These are phyloP conservation scores for Rhynchosporium graminicola DNA, from an alignment of 2,329 filamentous ascomycete genomes.

Conservation along the genomic window DNA sequence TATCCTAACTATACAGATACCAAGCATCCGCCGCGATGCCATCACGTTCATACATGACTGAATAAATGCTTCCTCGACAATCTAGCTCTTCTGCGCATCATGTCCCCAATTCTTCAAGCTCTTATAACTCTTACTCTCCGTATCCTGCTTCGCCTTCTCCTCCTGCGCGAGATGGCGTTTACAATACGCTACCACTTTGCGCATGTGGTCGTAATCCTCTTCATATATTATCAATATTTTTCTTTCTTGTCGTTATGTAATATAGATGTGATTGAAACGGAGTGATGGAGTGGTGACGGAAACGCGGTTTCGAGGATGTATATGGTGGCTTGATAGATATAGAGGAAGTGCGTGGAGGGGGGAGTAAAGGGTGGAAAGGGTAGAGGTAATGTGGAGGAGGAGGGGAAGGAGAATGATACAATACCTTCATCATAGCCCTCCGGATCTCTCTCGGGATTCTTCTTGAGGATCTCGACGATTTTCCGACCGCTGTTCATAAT, in stretches of 20 bases:
- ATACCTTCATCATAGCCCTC: conserved; percentile 56
- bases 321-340: no score
- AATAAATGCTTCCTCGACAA: no score
- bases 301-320: no score
- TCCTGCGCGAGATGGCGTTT: conserved; percentile 69
- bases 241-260: no score
- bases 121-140: conserved; percentile 53
- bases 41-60: no score
- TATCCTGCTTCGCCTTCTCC: conserved; percentile 52
- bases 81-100: conserved; percentile 48
- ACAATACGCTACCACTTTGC: conserved; percentile 63
- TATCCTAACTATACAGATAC: no score
- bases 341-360: background rate
- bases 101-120: conserved; percentile 65
- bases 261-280: no score
- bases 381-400: background rate
- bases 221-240: background rate
- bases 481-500: conserved; percentile 54
- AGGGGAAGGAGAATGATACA: conserved; percentile 23
- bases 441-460: conserved; percentile 59
- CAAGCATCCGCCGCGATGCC: no score
- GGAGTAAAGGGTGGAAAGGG: background rate
- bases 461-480: conserved; percentile 63
- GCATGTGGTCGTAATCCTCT: conserved; percentile 59
- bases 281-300: no score